phyloP scores from a whole-genome alignment of 345 rosid species.

The Eucalyptus polybractea region DNA sequence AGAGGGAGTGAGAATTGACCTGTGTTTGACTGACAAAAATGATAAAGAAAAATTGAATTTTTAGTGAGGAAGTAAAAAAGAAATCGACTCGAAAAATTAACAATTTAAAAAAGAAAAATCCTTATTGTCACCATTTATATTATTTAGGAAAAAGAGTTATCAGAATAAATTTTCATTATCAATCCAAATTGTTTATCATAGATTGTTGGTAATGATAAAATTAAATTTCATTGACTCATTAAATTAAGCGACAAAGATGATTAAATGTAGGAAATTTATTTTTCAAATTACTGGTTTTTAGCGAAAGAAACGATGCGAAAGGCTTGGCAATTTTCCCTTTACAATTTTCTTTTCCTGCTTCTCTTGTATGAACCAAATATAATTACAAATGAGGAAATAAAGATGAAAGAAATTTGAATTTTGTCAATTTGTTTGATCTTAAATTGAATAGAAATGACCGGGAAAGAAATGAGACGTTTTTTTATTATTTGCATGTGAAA shows the following conservation, averaged over 20 bases:
- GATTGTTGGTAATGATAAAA: background rate
- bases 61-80: background rate
- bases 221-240: background rate
- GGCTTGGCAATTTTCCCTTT: background rate
- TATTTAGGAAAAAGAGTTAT: background rate
- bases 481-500: background rate
- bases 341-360: background rate
- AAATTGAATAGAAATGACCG: background rate
- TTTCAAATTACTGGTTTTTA: background rate
- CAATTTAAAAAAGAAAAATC: background rate
- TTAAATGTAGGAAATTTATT: background rate
- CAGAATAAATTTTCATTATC: background rate
- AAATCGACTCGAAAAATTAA: background rate
- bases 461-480: background rate
- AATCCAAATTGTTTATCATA: background rate
- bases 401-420: background rate
- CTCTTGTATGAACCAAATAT: background rate
- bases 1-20: background rate
- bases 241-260: background rate
- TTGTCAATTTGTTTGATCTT: background rate
- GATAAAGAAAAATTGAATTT: background rate
- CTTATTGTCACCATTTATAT: background rate
- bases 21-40: background rate
- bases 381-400: background rate
- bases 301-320: accelerated